These are phyloP conservation scores for Cucurbita argyrosperma DNA, from an alignment of 306 rosid species.

Conservation along the genomic window DNA sequence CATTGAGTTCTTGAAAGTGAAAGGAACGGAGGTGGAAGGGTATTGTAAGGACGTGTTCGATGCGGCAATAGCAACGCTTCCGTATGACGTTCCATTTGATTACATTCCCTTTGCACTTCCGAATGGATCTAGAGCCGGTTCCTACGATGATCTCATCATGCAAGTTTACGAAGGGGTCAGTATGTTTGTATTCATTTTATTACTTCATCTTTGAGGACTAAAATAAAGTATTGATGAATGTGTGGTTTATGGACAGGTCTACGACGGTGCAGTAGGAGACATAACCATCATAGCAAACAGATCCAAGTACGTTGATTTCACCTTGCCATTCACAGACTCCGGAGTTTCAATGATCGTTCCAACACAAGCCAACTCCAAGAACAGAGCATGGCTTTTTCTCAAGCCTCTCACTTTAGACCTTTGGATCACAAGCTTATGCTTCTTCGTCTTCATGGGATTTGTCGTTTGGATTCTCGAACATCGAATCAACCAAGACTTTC, in stretches of 20 bases:
- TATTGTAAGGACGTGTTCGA: slow-evolving; percentile 40
- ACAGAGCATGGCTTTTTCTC: slow-evolving; percentile 47
- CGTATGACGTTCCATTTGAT: slow-evolving; percentile 25
- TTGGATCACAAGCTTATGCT: slow-evolving; percentile 30
- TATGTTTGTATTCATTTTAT: no score
- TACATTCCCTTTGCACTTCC: slow-evolving; percentile 20
- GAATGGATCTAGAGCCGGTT: slow-evolving; percentile 13
- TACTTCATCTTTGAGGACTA: no score
- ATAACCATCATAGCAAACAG: slow-evolving; percentile 28
- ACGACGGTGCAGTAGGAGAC: slow-evolving; percentile 32
- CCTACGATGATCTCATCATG: slow-evolving; percentile 20
- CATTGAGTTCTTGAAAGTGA: slow-evolving; percentile 18
- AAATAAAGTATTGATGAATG: no score
- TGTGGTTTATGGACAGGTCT: slow-evolving; percentile 15
- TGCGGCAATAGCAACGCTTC: slow-evolving; percentile 20
- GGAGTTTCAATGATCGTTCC: slow-evolving; percentile 54
- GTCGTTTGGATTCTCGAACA: slow-evolving; percentile 54
- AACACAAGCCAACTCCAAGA: slow-evolving; percentile 7
- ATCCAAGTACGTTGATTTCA: slow-evolving; percentile 38
- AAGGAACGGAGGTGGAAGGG: slow-evolving; percentile 14
- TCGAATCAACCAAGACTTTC: slow-evolving; percentile 30
- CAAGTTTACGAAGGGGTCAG: slow-evolving; percentile 37
- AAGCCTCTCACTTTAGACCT: slow-evolving; percentile 44
- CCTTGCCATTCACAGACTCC: slow-evolving; percentile 45
- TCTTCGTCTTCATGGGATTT: slow-evolving; percentile 36